Conservation (phyloP, 257 asterid species). For the Solanum sparsipilum region DNA sequence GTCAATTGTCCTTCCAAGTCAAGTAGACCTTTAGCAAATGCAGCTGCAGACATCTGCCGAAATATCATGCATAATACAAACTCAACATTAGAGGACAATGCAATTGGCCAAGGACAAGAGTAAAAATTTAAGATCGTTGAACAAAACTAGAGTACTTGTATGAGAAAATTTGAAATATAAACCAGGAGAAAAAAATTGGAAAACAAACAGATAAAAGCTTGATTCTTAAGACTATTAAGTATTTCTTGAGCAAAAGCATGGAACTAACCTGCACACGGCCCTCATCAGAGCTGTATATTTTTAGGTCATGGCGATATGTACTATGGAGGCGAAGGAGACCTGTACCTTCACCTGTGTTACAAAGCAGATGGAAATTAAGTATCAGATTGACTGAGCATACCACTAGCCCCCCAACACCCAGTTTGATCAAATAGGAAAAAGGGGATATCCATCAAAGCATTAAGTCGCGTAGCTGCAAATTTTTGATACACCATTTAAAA, state of each 20-base stretch:
- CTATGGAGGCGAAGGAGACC: constrained; percentile 99
- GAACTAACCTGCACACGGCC: constrained; percentile 89
- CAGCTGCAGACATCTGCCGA: constrained; percentile 96
- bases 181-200: background rate
- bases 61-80: background rate
- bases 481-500: background rate
- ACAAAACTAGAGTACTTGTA: background rate
- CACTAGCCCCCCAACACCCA: background rate
- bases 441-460: background rate
- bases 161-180: background rate
- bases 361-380: constrained; percentile 1
- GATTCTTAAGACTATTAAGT: background rate
- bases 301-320: constrained; percentile 91
- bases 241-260: background rate
- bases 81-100: background rate
- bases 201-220: background rate
- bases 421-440: background rate
- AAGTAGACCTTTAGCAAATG: constrained; percentile 96
- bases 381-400: background rate
- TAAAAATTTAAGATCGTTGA: background rate
- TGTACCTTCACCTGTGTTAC: constrained; percentile 83
- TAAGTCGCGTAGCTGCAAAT: background rate
- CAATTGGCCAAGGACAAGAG: background rate
- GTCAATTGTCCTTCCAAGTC: constrained; percentile 97
- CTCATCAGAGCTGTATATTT: constrained; percentile 96